Conservation (phyloP, 139 green algal species). For the Zygnema circumcarinatum region DNA sequence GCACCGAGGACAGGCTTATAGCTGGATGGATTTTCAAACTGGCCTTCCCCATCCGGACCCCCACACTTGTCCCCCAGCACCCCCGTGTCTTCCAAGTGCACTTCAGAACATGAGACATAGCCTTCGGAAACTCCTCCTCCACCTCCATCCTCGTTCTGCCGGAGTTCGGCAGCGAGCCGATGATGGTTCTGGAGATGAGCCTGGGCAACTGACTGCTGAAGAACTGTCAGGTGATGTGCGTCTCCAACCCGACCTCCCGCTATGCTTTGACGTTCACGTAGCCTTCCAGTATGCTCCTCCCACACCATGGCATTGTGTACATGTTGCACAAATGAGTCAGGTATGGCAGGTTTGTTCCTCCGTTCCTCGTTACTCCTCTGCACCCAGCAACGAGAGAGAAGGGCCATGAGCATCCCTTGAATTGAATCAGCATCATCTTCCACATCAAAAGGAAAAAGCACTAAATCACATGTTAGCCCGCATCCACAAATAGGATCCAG, state of each 20-base stretch:
- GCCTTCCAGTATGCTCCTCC: neutral
- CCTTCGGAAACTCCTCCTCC: neutral
- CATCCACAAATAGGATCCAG: neutral
- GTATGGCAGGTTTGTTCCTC: neutral
- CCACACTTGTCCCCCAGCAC: neutral
- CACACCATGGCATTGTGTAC: neutral
- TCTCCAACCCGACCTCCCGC: neutral
- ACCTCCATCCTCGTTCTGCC: neutral
- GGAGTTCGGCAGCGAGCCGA: neutral
- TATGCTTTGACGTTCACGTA: no score
- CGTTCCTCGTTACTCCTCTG: neutral
- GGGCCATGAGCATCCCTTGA: neutral
- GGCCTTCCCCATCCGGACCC: neutral
- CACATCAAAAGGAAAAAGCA: neutral
- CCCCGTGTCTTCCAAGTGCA: neutral
- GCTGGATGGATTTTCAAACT: neutral
- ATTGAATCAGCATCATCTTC: no score
- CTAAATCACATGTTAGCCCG: neutral
- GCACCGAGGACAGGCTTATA: neutral
- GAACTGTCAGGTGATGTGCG: neutral
- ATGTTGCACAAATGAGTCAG: neutral
- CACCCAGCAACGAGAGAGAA: neutral
- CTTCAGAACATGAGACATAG: neutral
- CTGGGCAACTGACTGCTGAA: neutral
- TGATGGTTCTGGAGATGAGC: neutral